Evolutionary conservation across 1,139 yeast species (phyloP).

Genomic region (Suhomyces wounanorum): DNA sequence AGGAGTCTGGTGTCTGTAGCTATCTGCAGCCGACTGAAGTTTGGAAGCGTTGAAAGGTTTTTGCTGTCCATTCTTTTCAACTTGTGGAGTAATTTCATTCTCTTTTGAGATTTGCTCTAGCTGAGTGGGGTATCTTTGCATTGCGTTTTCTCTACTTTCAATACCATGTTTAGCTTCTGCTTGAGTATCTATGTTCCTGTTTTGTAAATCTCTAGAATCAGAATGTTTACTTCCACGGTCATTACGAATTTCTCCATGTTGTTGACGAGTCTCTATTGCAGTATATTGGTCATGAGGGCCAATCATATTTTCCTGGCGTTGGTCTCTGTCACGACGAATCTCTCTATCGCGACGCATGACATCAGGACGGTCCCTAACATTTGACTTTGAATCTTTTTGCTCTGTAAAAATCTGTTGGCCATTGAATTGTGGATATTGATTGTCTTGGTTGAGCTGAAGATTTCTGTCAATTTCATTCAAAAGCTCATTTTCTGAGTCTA

Average conservation of each 20-base stretch:
- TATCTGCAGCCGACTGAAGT: conserved; percentile 13
- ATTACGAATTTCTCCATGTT: neutral
- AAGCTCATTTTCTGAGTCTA: conserved; percentile 5
- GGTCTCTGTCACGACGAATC: neutral
- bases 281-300: neutral
- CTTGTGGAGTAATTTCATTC: neutral
- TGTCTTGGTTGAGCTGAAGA: neutral
- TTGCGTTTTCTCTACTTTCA: neutral
- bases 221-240: neutral
- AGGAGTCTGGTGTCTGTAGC: conserved; percentile 13
- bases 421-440: neutral
- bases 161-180: neutral
- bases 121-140: neutral
- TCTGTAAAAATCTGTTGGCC: neutral
- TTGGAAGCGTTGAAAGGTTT: neutral
- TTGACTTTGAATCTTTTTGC: neutral
- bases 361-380: neutral
- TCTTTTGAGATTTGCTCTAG: neutral
- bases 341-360: neutral
- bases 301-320: neutral
- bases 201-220: neutral
- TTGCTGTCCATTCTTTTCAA: neutral
- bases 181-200: neutral
- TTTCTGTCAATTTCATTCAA: conserved; percentile 4
- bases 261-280: neutral